Evolutionary conservation across 768 basidiomycete genomes (phyloP).

Genomic region (Mycena latifolia): DNA sequence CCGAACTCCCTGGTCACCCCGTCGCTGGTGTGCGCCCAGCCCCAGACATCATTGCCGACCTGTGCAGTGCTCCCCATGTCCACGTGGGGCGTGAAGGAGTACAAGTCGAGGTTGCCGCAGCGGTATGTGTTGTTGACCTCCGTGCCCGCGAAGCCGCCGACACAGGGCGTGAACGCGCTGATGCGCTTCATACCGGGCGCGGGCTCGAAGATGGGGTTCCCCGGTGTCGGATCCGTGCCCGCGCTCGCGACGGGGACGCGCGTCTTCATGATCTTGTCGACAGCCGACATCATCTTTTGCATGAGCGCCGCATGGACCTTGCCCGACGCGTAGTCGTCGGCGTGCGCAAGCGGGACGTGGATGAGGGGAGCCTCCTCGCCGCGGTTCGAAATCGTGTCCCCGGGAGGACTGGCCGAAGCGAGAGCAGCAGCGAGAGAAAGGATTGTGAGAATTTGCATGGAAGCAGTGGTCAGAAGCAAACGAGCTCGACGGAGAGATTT

Average conservation of each 20-base stretch:
- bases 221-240: background rate
- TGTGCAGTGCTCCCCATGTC: conserved; percentile 21
- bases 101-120: conserved; percentile 31
- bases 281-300: conserved; percentile 15
- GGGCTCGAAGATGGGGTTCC: conserved; percentile 18
- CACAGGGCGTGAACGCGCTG: conserved; percentile 27
- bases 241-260: conserved; percentile 10
- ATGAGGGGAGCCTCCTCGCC: conserved; percentile 32
- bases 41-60: conserved; percentile 33
- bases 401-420: background rate
- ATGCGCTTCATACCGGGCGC: conserved; percentile 12
- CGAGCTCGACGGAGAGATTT: no score
- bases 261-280: conserved; percentile 25
- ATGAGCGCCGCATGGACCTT: conserved; percentile 27
- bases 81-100: conserved; percentile 31
- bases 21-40: conserved; percentile 23
- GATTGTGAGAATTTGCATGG: background rate
- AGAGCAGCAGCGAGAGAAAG: background rate
- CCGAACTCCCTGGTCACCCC: conserved; percentile 22
- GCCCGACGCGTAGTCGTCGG: conserved; percentile 26
- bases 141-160: conserved; percentile 23
- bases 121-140: conserved; percentile 26
- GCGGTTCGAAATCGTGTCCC: background rate
- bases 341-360: conserved; percentile 24
- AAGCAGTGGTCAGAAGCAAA: no score